These are phyloP conservation scores for Annulohypoxylon stygium DNA, from an alignment of 495 filamentous ascomycete genomes.

Conservation along the genomic window DNA sequence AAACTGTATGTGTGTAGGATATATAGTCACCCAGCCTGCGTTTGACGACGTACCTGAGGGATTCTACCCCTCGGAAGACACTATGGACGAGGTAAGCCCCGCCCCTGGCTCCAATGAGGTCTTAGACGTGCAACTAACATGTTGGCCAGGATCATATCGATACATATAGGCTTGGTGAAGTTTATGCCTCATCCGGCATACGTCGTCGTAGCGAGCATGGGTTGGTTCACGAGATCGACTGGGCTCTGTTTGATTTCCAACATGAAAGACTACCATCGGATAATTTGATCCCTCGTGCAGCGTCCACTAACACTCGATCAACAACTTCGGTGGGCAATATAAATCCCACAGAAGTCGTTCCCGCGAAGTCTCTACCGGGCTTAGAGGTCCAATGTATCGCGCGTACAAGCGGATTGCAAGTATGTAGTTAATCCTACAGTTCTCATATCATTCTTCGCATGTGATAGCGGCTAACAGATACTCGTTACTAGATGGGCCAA, in stretches of 20 bases:
- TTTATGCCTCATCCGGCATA: conserved; percentile 91
- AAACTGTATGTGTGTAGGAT: conserved; percentile 49
- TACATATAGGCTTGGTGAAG: conserved; percentile 80
- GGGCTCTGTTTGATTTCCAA: conserved; percentile 89
- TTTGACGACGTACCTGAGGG: conserved; percentile 86
- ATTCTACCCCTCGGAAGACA: conserved; percentile 73
- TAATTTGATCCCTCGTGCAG: conserved; percentile 70
- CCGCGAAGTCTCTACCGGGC: conserved; percentile 69
- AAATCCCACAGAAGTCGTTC: conserved; percentile 59
- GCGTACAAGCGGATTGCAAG: conserved; percentile 83
- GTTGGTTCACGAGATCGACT: conserved; percentile 92
- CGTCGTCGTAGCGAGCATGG: conserved; percentile 73
- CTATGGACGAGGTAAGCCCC: conserved; percentile 56
- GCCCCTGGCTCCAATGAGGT: background rate
- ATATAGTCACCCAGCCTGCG: conserved; percentile 86
- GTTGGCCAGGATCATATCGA: conserved; percentile 72
- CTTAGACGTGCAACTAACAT: conserved; percentile 41
- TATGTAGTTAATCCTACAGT: conserved; percentile 14
- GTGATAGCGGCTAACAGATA: conserved; percentile 11
- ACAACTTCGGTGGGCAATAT: conserved; percentile 42
- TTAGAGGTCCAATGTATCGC: conserved; percentile 88
- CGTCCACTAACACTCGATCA: conserved; percentile 58
- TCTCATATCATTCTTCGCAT: background rate
- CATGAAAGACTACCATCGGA: conserved; percentile 75
- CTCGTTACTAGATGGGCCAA: conserved; percentile 67